phyloP scores from a whole-genome alignment of 2,329 filamentous ascomycete genomes.

The Nemania sp. region DNA sequence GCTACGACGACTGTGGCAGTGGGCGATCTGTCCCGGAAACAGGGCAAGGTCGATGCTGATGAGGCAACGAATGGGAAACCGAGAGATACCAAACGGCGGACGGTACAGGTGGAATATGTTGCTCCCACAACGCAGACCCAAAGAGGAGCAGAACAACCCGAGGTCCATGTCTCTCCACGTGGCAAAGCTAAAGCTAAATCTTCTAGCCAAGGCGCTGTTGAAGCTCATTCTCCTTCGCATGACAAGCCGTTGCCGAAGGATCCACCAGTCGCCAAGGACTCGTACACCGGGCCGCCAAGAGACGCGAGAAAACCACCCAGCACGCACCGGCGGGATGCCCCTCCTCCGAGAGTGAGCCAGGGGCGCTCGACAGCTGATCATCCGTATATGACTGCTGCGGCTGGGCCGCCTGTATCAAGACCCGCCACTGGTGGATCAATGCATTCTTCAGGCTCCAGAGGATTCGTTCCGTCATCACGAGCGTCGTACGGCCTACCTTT shows the following conservation, averaged over 20 bases:
- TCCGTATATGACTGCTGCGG: constrained; percentile 54
- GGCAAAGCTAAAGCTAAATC: constrained; percentile 56
- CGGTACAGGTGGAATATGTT: constrained; percentile 97
- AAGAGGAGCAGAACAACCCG: constrained; percentile 60
- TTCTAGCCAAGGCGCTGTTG: constrained; percentile 58
- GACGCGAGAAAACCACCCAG: constrained; percentile 51
- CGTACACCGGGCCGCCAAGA: constrained; percentile 43
- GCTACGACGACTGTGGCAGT: constrained; percentile 50
- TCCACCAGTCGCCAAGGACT: constrained; percentile 53
- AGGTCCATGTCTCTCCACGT: constrained; percentile 36
- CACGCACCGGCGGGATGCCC: constrained; percentile 53
- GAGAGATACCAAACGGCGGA: constrained; percentile 88
- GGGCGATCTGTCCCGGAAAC: constrained; percentile 72
- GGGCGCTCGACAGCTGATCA: constrained; percentile 60
- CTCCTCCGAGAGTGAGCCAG: constrained; percentile 52
- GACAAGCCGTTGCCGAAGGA: constrained; percentile 67
- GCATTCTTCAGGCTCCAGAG: constrained; percentile 70
- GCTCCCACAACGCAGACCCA: constrained; percentile 85
- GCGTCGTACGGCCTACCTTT: constrained; percentile 87
- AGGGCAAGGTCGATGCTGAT: constrained; percentile 73
- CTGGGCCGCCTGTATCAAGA: constrained; percentile 54
- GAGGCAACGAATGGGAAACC: constrained; percentile 61
- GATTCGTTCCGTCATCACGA: constrained; percentile 54
- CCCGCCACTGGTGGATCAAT: constrained; percentile 85
- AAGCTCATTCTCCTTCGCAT: constrained; percentile 46